Evolutionary conservation across 129 eudicot species (phyloP).

Genomic region (Pittosporum tobira): DNA sequence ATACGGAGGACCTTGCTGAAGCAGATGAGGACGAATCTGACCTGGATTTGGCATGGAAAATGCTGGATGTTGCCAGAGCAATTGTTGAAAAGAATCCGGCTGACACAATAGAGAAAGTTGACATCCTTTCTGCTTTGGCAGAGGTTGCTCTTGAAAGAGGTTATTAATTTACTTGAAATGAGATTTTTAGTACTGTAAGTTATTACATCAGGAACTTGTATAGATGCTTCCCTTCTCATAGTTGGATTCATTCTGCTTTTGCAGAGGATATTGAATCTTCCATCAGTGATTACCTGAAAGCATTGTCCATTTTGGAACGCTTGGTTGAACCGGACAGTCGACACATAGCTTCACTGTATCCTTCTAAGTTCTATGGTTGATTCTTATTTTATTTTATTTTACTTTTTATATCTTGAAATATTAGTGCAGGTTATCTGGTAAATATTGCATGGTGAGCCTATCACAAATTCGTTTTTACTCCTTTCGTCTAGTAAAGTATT

Average conservation of each 20-base stretch:
- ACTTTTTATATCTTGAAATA: too few relatives aligned
- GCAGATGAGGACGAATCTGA: slow-evolving; percentile 93
- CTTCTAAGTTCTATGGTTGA: slow-evolving; percentile 27
- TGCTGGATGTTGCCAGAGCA: slow-evolving; percentile 96
- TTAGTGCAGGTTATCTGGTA: too few relatives aligned
- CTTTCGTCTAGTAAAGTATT: too few relatives aligned
- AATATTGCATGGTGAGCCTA: too few relatives aligned
- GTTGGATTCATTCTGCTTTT: slow-evolving; percentile 8
- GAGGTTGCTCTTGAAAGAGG: slow-evolving; percentile 92
- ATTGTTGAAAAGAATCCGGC: slow-evolving; percentile 73
- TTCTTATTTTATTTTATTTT: too few relatives aligned
- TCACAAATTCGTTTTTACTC: too few relatives aligned
- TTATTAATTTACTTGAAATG: slow-evolving; percentile 19
- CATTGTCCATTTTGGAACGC: slow-evolving; percentile 80
- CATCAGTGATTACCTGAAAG: slow-evolving; percentile 76
- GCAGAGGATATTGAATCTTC: slow-evolving; percentile 98
- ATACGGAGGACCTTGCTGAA: slow-evolving; percentile 51
- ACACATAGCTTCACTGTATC: slow-evolving; percentile 89
- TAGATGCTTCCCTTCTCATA: neutral
- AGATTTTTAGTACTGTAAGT: neutral
- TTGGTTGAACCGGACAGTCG: slow-evolving; percentile 95
- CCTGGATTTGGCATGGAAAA: slow-evolving; percentile 96
- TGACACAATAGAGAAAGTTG: slow-evolving; percentile 86
- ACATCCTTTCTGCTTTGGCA: slow-evolving; percentile 76
- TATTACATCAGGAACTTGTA: neutral